Conservation (phyloP, 108 stramenopile species). For the Ochromonas danica region DNA sequence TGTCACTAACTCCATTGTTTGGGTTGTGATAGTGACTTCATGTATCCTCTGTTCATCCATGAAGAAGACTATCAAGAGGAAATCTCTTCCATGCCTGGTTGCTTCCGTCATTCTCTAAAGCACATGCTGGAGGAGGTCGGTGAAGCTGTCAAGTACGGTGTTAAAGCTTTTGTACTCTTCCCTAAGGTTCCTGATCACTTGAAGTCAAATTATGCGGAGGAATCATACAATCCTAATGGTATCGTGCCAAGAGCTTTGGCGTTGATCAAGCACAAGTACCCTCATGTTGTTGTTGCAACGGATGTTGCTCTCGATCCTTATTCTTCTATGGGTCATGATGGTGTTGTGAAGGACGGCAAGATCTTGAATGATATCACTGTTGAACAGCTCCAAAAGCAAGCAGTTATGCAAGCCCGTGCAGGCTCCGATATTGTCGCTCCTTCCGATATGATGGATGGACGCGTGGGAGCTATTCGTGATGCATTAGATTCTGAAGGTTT, state of each 20-base stretch:
- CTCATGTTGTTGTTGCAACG: slow-evolving; percentile 82
- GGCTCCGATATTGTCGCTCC: slow-evolving; percentile 95
- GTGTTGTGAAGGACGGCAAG: slow-evolving; percentile 86
- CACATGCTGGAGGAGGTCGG: slow-evolving; percentile 85
- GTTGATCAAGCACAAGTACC: slow-evolving; percentile 83
- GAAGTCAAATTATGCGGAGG: slow-evolving; percentile 88
- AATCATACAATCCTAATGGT: slow-evolving; percentile 93
- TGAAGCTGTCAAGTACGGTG: slow-evolving; percentile 76
- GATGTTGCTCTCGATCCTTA: slow-evolving; percentile 97
- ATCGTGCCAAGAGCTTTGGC: slow-evolving; percentile 89
- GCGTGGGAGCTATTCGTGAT: slow-evolving; percentile 92
- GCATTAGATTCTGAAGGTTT: slow-evolving; percentile 97
- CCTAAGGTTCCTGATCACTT: slow-evolving; percentile 89
- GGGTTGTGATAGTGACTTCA: slow-evolving; percentile 66
- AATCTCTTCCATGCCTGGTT: slow-evolving; percentile 92
- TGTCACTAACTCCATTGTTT: not conserved
- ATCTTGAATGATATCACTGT: slow-evolving; percentile 96
- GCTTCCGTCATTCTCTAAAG: slow-evolving; percentile 75
- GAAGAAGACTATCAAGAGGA: slow-evolving; percentile 76
- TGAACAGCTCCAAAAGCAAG: slow-evolving; percentile 92
- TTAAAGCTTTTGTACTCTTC: slow-evolving; percentile 86
- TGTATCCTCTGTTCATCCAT: slow-evolving; percentile 96
- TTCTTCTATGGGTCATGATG: slow-evolving; percentile 97
- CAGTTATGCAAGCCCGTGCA: slow-evolving; percentile 76
- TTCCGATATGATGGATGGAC: slow-evolving; percentile 85